Conservation (phyloP, 1,284 basidiomycete species). For the Neonothopanus nambi region DNA sequence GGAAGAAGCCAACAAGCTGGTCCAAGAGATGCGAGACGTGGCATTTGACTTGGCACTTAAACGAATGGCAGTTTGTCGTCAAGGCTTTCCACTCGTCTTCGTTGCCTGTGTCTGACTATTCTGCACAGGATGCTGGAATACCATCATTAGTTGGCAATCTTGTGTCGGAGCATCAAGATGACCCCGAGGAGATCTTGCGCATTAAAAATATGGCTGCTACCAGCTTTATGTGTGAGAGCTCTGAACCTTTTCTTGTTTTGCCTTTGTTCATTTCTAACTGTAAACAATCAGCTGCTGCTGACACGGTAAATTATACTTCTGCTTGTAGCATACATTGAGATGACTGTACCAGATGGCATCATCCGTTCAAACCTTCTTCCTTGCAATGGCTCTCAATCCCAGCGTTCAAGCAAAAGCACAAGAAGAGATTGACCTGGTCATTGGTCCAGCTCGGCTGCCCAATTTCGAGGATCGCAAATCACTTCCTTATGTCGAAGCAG, state of each 20-base stretch:
- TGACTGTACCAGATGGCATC: no score
- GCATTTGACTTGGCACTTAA: neutral
- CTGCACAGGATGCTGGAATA: neutral
- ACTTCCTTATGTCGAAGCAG: conserved; percentile 34
- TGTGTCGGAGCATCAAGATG: neutral
- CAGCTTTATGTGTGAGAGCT: neutral
- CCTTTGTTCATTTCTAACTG: conserved; percentile 18
- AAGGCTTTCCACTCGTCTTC: neutral
- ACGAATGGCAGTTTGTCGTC: neutral
- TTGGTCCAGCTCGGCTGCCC: conserved; percentile 33
- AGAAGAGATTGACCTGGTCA: conserved; percentile 30
- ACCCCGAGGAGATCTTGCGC: conserved; percentile 7
- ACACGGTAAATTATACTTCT: conserved; percentile 32
- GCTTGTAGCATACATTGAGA: no score
- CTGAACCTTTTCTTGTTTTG: neutral
- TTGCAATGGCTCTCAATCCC: conserved; percentile 32
- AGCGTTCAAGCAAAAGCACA: conserved; percentile 30
- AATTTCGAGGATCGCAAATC: conserved; percentile 29
- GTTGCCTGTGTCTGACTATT: neutral
- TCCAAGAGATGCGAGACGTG: neutral
- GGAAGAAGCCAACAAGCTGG: neutral
- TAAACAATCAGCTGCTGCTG: no score
- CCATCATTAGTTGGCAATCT: neutral
- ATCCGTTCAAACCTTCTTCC: conserved; percentile 24
- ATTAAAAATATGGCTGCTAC: conserved; percentile 8